Conservation (phyloP, 2,329 filamentous ascomycete genomes). For the Sordariomycetes sp. region DNA sequence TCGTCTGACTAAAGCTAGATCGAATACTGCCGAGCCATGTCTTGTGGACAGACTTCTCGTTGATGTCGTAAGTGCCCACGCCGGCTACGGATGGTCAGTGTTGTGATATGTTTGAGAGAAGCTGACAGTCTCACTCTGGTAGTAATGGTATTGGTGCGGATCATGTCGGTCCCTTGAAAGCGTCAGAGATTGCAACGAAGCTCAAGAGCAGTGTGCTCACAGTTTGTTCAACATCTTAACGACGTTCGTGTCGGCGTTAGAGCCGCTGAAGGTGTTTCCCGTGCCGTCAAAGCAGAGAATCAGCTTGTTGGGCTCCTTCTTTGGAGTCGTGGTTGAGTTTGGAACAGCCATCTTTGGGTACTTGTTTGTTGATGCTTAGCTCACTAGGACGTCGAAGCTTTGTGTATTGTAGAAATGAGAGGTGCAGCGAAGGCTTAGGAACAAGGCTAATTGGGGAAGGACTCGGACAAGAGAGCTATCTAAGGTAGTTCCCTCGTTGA, state of each 20-base stretch:
- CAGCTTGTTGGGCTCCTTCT: slow-evolving; percentile 25
- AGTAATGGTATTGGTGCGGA: slow-evolving; percentile 37
- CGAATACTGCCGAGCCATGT: slow-evolving; percentile 19
- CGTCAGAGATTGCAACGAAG: too few species aligned
- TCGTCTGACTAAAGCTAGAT: slow-evolving; percentile 25
- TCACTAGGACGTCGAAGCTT: too few species aligned
- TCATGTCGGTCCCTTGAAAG: slow-evolving; percentile 34
- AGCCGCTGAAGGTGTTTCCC: slow-evolving; percentile 34
- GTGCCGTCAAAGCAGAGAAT: slow-evolving; percentile 40
- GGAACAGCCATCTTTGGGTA: too few species aligned
- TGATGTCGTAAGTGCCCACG: slow-evolving; percentile 38
- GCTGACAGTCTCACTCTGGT: slow-evolving; percentile 27
- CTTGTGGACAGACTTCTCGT: slow-evolving; percentile 30
- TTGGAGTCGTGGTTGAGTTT: too few species aligned
- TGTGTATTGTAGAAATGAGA: too few species aligned
- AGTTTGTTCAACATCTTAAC: slow-evolving; percentile 39
- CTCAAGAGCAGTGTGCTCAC: too few species aligned
- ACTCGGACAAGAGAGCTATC: not conserved
- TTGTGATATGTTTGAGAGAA: not conserved
- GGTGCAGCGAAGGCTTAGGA: too few species aligned
- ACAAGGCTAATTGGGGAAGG: not conserved
- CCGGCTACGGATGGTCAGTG: slow-evolving; percentile 22
- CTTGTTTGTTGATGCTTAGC: too few species aligned
- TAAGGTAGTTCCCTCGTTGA: slow-evolving; percentile 4
- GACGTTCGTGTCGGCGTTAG: slow-evolving; percentile 42